A percentile compares a stretch with the other conserved stretches of the same genome.
Evolutionary conservation across 2,329 filamentous ascomycete species (phyloP).

Genomic region (Alternaria novae-zelandiae): DNA sequence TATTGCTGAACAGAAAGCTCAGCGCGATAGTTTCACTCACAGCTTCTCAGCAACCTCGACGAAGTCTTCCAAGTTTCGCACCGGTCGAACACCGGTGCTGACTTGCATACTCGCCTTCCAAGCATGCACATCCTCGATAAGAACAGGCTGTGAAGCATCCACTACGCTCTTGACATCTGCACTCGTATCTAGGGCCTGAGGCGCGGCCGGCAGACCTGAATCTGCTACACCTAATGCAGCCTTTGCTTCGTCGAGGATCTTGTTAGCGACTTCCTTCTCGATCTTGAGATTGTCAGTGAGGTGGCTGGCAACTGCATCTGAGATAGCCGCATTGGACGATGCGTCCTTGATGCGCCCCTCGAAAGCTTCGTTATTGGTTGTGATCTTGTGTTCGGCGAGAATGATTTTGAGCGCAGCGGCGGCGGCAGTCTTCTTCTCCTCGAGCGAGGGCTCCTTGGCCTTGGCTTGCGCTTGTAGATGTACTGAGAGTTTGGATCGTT

Average conservation of each 20-base stretch:
- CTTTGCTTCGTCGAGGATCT: conserved; percentile 58
- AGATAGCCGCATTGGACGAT: conserved; percentile 56
- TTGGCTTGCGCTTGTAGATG: conserved; percentile 78
- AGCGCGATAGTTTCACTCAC: background rate
- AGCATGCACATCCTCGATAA: conserved; percentile 78
- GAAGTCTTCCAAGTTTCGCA: conserved; percentile 80
- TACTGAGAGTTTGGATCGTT: conserved; percentile 81
- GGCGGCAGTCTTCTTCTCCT: conserved; percentile 53
- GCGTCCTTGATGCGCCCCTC: conserved; percentile 53
- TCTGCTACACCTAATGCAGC: conserved; percentile 53
- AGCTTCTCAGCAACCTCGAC: conserved; percentile 65
- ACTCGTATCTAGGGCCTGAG: conserved; percentile 45
- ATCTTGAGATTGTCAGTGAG: conserved; percentile 53
- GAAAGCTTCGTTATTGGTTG: conserved; percentile 52
- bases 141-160: conserved; percentile 52
- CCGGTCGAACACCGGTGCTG: conserved; percentile 74
- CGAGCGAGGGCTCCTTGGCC: conserved; percentile 43
- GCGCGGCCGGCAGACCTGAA: conserved; percentile 46
- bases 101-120: conserved; percentile 80
- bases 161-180: conserved; percentile 31
- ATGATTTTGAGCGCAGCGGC: conserved; percentile 50
- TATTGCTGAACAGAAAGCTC: background rate
- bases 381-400: conserved; percentile 56
- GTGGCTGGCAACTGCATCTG: conserved; percentile 59
- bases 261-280: conserved; percentile 56